Evolutionary conservation across 2,329 filamentous ascomycete genomes (phyloP).

Genomic region (Penicillium sp.): DNA sequence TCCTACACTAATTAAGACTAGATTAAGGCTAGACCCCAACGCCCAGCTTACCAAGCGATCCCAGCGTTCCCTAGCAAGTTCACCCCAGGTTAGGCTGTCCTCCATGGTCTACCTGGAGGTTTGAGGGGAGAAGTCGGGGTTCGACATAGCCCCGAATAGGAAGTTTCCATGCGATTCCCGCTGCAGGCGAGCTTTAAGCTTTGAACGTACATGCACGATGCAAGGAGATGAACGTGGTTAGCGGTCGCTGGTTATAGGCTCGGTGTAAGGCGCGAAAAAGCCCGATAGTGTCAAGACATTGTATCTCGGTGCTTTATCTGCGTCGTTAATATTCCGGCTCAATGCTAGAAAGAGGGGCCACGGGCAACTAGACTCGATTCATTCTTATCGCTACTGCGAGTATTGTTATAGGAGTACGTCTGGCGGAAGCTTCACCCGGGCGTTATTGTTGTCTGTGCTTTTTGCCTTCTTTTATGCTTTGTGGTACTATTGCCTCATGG

Average conservation of each 20-base stretch:
- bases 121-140: not conserved
- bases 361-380: not conserved
- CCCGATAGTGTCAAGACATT: not conserved
- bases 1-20: not conserved
- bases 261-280: not conserved
- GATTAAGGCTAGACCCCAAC: conserved; percentile 2
- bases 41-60: conserved; percentile 20
- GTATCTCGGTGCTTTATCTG: not conserved
- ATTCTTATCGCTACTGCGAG: not conserved
- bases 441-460: conserved; percentile 4
- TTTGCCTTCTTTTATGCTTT: not conserved
- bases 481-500: not conserved
- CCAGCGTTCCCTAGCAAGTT: conserved; percentile 11
- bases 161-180: conserved; percentile 11
- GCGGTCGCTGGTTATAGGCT: not conserved
- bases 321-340: not conserved
- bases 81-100: conserved; percentile 14
- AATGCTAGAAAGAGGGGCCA: conserved; percentile 1
- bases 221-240: conserved; percentile 21
- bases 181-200: conserved; percentile 17
- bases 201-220: conserved; percentile 11
- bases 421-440: not conserved
- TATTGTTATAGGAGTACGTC: not conserved
- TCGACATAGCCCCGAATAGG: conserved; percentile 3
- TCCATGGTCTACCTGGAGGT: conserved; percentile 11